Evolutionary conservation across 305 asterid species (phyloP).

Genomic region (Fraxinus greggii): DNA sequence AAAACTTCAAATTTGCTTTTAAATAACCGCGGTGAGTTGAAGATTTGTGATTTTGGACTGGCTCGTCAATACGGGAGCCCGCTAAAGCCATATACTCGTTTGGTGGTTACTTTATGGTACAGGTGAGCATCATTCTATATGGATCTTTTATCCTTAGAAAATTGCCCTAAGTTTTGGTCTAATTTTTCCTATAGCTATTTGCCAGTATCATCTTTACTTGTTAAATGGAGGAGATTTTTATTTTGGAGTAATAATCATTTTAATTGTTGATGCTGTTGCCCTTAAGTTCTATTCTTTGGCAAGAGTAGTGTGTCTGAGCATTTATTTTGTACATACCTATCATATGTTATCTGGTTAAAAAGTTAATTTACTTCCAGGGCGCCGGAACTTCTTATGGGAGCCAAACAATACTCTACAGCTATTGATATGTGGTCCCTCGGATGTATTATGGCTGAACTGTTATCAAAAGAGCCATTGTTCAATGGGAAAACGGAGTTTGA

Average conservation of each 20-base stretch:
- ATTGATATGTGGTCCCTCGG: slow-evolving; percentile 98
- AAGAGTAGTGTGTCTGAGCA: background rate
- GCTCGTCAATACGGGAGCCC: slow-evolving; percentile 95
- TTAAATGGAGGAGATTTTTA: background rate
- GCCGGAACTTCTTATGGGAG: slow-evolving; percentile 88
- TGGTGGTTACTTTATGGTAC: slow-evolving; percentile 97
- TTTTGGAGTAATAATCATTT: background rate
- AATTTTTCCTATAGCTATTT: background rate
- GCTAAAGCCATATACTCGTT: slow-evolving; percentile 78
- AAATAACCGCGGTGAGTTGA: slow-evolving; percentile 82
- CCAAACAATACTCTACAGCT: slow-evolving; percentile 77
- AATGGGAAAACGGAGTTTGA: slow-evolving; percentile 75
- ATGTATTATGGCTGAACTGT: slow-evolving; percentile 88
- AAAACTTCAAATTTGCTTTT: slow-evolving; percentile 86
- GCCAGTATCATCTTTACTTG: background rate
- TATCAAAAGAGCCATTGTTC: slow-evolving; percentile 68
- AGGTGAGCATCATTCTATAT: slow-evolving; percentile 49
- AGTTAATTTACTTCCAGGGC: slow-evolving; percentile 50
- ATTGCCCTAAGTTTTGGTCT: background rate
- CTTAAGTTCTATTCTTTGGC: background rate
- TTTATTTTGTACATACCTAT: background rate
- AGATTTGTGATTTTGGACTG: slow-evolving; percentile 93
- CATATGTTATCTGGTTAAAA: background rate
- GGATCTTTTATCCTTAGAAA: background rate
- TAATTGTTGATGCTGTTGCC: background rate